phyloP scores from a whole-genome alignment of 2,329 filamentous ascomycete species.

The Stenocarpella maydis region DNA sequence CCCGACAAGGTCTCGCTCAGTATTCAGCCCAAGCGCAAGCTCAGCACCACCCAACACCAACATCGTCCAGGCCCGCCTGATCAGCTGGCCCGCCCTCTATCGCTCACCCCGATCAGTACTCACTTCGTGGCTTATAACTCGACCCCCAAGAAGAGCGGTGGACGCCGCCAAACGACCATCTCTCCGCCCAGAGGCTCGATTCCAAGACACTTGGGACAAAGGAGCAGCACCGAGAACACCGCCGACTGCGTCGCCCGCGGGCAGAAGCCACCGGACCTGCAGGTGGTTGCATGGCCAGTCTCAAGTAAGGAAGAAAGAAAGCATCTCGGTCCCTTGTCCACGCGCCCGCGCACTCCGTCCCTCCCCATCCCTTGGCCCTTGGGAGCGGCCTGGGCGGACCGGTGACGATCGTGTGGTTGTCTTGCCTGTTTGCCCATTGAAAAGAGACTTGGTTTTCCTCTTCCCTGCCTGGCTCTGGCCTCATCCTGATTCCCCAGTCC shows the following conservation, averaged over 20 bases:
- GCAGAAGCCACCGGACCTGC: slow-evolving; percentile 47
- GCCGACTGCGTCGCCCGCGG: slow-evolving; percentile 38
- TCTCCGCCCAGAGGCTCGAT: slow-evolving; percentile 53
- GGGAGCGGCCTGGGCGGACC: slow-evolving; percentile 37
- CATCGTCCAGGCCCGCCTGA: slow-evolving; percentile 29
- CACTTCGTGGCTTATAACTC: slow-evolving; percentile 52
- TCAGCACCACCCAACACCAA: slow-evolving; percentile 32
- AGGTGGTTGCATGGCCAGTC: slow-evolving; percentile 50
- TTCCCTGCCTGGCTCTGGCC: slow-evolving; percentile 26
- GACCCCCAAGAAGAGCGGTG: slow-evolving; percentile 58
- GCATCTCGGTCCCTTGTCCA: slow-evolving; percentile 49
- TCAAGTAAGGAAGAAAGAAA: slow-evolving; percentile 49
- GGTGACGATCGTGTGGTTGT: slow-evolving; percentile 45
- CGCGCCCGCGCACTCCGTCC: slow-evolving; percentile 35
- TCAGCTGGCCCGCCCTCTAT: slow-evolving; percentile 32
- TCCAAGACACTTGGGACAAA: slow-evolving; percentile 61
- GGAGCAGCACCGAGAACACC: slow-evolving; percentile 54
- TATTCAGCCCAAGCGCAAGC: slow-evolving; percentile 29
- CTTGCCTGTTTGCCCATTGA: slow-evolving; percentile 50
- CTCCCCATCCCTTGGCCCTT: slow-evolving; percentile 9
- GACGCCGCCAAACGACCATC: slow-evolving; percentile 55
- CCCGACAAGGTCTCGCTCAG: slow-evolving; percentile 29
- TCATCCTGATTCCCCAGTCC: slow-evolving; percentile 37
- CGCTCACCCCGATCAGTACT: slow-evolving; percentile 47
- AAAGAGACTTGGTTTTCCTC: slow-evolving; percentile 45